Percentiles rank a stretch among this genome's conserved stretches.
phyloP scores from a whole-genome alignment of 1,284 basidiomycete species.

The Malassezia equina region DNA sequence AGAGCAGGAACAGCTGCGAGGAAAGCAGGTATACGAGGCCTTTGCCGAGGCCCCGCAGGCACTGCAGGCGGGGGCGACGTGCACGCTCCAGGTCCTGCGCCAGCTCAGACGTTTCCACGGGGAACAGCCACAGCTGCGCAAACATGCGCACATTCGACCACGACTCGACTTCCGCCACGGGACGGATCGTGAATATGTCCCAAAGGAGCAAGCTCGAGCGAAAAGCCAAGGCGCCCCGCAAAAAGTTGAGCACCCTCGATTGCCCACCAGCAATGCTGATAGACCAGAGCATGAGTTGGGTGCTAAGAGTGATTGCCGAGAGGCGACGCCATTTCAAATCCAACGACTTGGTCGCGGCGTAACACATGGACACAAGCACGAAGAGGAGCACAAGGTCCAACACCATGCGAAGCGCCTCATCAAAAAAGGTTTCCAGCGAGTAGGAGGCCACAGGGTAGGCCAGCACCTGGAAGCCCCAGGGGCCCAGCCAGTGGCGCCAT shows the following conservation, averaged over 20 bases:
- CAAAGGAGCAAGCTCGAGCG: slow-evolving; percentile 37
- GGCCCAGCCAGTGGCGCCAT: neutral
- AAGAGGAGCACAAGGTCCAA: neutral
- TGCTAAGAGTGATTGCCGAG: neutral
- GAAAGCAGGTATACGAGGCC: slow-evolving; percentile 28
- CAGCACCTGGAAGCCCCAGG: neutral
- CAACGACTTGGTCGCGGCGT: neutral
- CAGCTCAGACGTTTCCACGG: slow-evolving; percentile 35
- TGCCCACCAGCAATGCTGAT: neutral
- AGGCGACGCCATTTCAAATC: no score
- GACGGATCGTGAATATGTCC: slow-evolving; percentile 44
- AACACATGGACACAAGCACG: neutral
- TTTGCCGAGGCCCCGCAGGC: slow-evolving; percentile 32
- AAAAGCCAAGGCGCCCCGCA: slow-evolving; percentile 43
- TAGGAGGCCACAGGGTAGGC: neutral
- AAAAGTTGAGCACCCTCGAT: slow-evolving; percentile 37
- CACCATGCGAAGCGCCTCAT: neutral
- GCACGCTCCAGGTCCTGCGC: slow-evolving; percentile 22
- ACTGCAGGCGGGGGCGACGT: slow-evolving; percentile 27
- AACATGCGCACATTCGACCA: slow-evolving; percentile 36
- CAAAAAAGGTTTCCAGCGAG: neutral
- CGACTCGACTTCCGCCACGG: slow-evolving; percentile 28
- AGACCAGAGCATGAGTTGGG: neutral
- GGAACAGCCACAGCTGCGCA: slow-evolving; percentile 45
- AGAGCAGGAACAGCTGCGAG: slow-evolving; percentile 28